Conservation (phyloP, 306 rosid genomes). For the Begonia peltatifolia region DNA sequence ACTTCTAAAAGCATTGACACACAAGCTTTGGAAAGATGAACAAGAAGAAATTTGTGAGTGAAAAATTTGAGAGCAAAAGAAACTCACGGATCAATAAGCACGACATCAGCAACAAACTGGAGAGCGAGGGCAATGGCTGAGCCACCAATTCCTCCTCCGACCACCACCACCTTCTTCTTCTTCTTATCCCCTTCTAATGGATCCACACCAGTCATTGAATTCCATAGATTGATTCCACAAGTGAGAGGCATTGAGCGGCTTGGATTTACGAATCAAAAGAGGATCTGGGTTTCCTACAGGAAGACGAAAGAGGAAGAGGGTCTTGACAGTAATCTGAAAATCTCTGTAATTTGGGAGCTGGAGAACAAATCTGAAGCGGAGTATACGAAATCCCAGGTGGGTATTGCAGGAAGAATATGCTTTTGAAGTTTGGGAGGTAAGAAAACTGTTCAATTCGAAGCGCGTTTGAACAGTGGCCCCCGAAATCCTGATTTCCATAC, state of each 20-base stretch:
- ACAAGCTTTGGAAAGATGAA: background rate
- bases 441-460: no score
- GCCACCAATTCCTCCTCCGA: constrained; percentile 21
- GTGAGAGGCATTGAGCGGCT: background rate
- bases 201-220: background rate
- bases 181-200: constrained; percentile 1
- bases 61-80: background rate
- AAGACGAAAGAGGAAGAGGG: background rate
- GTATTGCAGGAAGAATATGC: no score
- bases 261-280: background rate
- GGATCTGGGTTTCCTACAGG: background rate
- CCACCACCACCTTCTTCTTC: constrained; percentile 23
- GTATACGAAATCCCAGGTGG: no score
- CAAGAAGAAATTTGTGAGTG: background rate
- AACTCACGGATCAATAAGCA: constrained; percentile 25
- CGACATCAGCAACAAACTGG: constrained; percentile 23
- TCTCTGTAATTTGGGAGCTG: no score
- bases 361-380: no score
- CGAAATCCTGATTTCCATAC: no score
- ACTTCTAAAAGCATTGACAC: background rate
- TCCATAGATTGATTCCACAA: constrained; percentile 2
- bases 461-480: no score
- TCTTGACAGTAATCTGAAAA: no score
- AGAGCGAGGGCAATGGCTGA: constrained; percentile 20
- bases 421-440: no score